Evolutionary conservation across 225 moss, liverwort and hornwort species (phyloP).

Genomic region (Polytrichum formosum): DNA sequence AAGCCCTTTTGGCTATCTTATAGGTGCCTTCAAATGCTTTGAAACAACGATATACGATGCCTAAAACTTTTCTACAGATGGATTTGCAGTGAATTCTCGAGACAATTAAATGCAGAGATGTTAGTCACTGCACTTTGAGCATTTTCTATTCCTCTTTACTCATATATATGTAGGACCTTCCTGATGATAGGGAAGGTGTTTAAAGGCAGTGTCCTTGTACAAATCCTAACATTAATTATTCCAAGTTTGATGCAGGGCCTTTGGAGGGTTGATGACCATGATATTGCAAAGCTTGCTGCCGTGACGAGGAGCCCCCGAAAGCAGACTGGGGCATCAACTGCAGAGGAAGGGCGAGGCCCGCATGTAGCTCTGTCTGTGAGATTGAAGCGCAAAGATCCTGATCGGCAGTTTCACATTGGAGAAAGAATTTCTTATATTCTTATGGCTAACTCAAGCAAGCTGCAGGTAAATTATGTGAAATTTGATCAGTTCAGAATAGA

Average conservation of each 20-base stretch:
- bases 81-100: too few relatives aligned
- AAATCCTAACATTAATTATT: too few relatives aligned
- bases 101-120: too few relatives aligned
- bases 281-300: slow-evolving; percentile 55
- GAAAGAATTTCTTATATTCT: slow-evolving; percentile 57
- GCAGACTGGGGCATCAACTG: slow-evolving; percentile 51
- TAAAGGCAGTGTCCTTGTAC: too few relatives aligned
- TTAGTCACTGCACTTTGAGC: too few relatives aligned
- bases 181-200: too few relatives aligned
- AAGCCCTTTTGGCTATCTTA: too few relatives aligned
- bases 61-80: too few relatives aligned
- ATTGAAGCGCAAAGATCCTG: slow-evolving; percentile 60
- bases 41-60: too few relatives aligned
- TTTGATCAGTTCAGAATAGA: not conserved
- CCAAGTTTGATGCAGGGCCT: slow-evolving; percentile 38
- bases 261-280: slow-evolving; percentile 62
- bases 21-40: too few relatives aligned
- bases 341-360: slow-evolving; percentile 69
- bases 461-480: slow-evolving; percentile 34
- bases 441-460: slow-evolving; percentile 60
- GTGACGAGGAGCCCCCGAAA: slow-evolving; percentile 35
- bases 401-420: slow-evolving; percentile 66
- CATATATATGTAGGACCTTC: too few relatives aligned
- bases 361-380: slow-evolving; percentile 66
- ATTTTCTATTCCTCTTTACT: too few relatives aligned